These are phyloP conservation scores for Casuarina cunninghamiana DNA, from an alignment of 306 rosid genomes.

Conservation along the genomic window DNA sequence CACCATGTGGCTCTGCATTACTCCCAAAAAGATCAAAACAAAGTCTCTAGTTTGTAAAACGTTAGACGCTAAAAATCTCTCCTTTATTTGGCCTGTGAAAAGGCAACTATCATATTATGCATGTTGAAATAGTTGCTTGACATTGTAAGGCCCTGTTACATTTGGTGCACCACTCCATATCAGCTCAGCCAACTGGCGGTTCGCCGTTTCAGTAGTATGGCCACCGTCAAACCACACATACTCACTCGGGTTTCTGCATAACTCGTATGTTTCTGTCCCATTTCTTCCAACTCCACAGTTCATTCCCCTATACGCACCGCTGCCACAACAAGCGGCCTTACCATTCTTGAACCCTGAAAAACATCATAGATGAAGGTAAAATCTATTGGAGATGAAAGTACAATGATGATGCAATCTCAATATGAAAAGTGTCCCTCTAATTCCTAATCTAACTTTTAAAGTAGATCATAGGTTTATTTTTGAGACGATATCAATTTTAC, in stretches of 20 bases:
- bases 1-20: no score
- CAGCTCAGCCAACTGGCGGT: conserved; percentile 33
- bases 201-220: conserved; percentile 36
- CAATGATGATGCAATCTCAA: not conserved
- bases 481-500: no score
- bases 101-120: not conserved
- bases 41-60: no score
- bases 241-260: conserved; percentile 33
- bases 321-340: conserved; percentile 45
- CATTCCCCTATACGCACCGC: conserved; percentile 30
- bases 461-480: no score
- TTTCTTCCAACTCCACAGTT: conserved; percentile 34
- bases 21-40: no score
- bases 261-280: conserved; percentile 19
- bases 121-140: conserved; percentile 32
- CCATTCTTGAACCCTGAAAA: conserved; percentile 17
- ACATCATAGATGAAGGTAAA: not conserved
- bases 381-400: not conserved
- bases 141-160: conserved; percentile 27
- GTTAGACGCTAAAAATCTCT: no score
- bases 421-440: no score
- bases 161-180: conserved; percentile 32
- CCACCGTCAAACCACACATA: conserved; percentile 37
- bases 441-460: no score
- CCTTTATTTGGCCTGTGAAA: no score